These are phyloP conservation scores for Dioszegia aurantiaca DNA, from an alignment of 768 basidiomycete species.

Conservation along the genomic window DNA sequence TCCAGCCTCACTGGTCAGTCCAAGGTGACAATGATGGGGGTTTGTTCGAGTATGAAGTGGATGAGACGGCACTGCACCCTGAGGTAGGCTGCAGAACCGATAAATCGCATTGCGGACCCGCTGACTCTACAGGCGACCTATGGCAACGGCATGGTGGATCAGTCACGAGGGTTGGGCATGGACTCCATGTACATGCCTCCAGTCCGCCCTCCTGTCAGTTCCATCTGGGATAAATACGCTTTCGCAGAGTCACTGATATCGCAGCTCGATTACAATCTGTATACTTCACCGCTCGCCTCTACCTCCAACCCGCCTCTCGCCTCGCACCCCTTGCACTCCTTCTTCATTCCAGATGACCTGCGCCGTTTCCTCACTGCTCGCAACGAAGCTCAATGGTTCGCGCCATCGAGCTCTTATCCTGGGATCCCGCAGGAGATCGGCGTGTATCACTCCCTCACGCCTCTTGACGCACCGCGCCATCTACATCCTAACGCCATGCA, in stretches of 20 bases:
- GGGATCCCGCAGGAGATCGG: constrained; percentile 81
- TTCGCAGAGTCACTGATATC: neutral
- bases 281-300: constrained; percentile 67
- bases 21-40: constrained; percentile 2
- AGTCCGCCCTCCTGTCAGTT: constrained; percentile 64
- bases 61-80: neutral
- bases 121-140: constrained; percentile 14
- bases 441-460: constrained; percentile 82
- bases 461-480: constrained; percentile 62
- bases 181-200: constrained; percentile 40
- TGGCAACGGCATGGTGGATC: constrained; percentile 19
- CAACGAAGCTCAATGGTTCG: constrained; percentile 45
- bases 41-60: neutral
- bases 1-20: constrained; percentile 9
- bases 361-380: constrained; percentile 50
- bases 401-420: constrained; percentile 27
- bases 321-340: constrained; percentile 54
- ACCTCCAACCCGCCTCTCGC: constrained; percentile 58
- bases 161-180: constrained; percentile 6
- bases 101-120: too few relatives aligned
- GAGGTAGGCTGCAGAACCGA: neutral
- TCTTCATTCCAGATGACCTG: constrained; percentile 79
- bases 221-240: constrained; percentile 13
- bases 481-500: neutral
- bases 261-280: constrained; percentile 89